Conservation (phyloP, 345 rosid species). For the Eutrema heterophyllum region DNA sequence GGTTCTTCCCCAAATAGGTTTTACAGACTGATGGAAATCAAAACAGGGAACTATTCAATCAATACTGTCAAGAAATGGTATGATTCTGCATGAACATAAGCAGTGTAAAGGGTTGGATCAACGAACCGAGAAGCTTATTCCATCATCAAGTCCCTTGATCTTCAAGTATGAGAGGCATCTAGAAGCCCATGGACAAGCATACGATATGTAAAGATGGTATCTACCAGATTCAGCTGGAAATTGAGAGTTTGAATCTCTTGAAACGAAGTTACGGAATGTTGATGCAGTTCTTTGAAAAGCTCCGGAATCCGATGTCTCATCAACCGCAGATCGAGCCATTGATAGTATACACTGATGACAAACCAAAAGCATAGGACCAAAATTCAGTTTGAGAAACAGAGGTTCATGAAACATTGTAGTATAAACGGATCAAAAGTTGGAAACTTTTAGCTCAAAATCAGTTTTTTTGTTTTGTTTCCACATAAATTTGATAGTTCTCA, state of each 20-base stretch:
- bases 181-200: constrained; percentile 98
- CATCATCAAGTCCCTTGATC: constrained; percentile 78
- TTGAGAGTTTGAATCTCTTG: constrained; percentile 50
- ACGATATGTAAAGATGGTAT: constrained; percentile 88
- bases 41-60: constrained; percentile 5
- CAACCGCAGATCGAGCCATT: constrained; percentile 80
- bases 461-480: background rate
- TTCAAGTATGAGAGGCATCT: constrained; percentile 79
- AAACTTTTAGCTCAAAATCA: constrained; percentile 8
- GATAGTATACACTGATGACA: constrained; percentile 26
- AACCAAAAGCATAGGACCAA: background rate
- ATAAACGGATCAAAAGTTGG: constrained; percentile 6
- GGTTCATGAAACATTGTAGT: background rate
- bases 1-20: constrained; percentile 87
- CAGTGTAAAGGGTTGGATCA: background rate
- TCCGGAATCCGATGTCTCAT: constrained; percentile 71
- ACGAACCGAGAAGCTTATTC: constrained; percentile 74
- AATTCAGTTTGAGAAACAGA: background rate
- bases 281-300: constrained; percentile 78
- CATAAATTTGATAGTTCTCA: background rate
- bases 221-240: constrained; percentile 83
- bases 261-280: constrained; percentile 69
- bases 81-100: background rate
- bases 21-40: constrained; percentile 51
- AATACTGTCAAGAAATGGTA: background rate